phyloP scores from a whole-genome alignment of 2,329 filamentous ascomycete species.

The Neopestalotiopsis rosae region DNA sequence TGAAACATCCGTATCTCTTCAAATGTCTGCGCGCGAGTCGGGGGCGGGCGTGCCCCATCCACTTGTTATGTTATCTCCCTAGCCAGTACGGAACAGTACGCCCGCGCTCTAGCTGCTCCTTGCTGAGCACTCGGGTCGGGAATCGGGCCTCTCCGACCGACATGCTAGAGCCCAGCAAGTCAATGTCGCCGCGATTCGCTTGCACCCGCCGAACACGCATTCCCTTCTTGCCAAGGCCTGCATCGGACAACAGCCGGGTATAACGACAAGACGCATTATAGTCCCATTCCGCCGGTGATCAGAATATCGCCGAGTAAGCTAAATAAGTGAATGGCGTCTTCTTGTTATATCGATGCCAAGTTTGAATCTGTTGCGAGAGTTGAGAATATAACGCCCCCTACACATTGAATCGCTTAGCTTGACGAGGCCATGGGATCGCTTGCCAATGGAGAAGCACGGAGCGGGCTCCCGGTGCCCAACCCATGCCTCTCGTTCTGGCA shows the following conservation, averaged over 20 bases:
- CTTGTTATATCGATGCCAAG: not conserved
- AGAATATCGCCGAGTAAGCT: not conserved
- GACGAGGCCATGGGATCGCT: constrained; percentile 1
- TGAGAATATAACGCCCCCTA: too few species aligned
- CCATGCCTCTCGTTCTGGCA: constrained; percentile 46
- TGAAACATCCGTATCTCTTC: not conserved
- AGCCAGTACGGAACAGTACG: not conserved
- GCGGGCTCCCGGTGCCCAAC: constrained; percentile 28
- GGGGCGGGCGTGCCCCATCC: not conserved
- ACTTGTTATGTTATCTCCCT: not conserved
- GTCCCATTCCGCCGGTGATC: not conserved
- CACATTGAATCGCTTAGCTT: not conserved
- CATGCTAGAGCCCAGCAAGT: not conserved
- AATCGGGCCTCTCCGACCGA: constrained; percentile 1
- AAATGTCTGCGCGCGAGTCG: not conserved
- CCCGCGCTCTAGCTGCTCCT: not conserved
- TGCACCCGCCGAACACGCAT: not conserved
- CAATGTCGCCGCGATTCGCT: not conserved
- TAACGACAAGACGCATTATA: not conserved
- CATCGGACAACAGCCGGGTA: not conserved
- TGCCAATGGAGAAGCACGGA: not conserved
- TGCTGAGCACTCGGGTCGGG: not conserved
- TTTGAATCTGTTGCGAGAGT: not conserved
- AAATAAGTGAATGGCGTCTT: not conserved
- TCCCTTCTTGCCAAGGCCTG: not conserved